Base-by-base conservation (phyloP, 1,284 basidiomycete species). In the Phylloporus sp. region DNA sequence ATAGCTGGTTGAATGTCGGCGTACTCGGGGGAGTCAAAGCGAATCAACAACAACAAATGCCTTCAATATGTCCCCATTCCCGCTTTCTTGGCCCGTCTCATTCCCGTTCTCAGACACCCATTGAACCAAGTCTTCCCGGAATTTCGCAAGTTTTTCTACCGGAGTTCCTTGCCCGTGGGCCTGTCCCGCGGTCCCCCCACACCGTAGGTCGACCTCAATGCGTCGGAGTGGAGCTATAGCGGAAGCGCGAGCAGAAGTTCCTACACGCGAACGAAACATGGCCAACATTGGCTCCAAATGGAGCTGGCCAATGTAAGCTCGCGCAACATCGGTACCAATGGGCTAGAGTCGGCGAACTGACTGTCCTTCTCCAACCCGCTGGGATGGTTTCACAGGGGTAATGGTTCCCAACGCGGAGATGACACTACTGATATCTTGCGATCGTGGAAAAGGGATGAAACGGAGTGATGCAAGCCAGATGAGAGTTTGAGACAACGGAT, bases 401-500 rank as follows among this genome's bases (percentile, higher is more conserved):
- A n/a, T n/a, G n/a, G n/a, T n/a, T 3, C 47, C 46, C 49, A 70
- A 17, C 57, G 11, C 28, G n/a, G 22, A 28, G 24, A 72, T 63
- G 44, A 71, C 31, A 17, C 63, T 54, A 18, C 32, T n/a, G 68
- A 63, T 29, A 50, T 39, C n/a, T 15, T 71, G 68, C 15, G 68
- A 70, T 29, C 60, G 59, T 24, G 63, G 69, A 7, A 22, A 66
- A 24, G 64, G 70, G 24, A 71, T 66, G 54, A 47, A 74, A 29
- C 61, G 49, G 32, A 73, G 50, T 22, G 67, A 65, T 2, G 22
- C 46, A 49, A 69, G 63, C 22, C 53, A 42, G 20, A 58, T 18
- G 70, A 64, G 39, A 56, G 39, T 18, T 58, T 56, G 22, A 71
- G 70, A 54, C 72, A 72, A 3, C 63, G 72, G 29, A 74, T 8